These are phyloP conservation scores for Macrotyloma uniflorum DNA, from an alignment of 306 rosid genomes.

Conservation along the genomic window DNA sequence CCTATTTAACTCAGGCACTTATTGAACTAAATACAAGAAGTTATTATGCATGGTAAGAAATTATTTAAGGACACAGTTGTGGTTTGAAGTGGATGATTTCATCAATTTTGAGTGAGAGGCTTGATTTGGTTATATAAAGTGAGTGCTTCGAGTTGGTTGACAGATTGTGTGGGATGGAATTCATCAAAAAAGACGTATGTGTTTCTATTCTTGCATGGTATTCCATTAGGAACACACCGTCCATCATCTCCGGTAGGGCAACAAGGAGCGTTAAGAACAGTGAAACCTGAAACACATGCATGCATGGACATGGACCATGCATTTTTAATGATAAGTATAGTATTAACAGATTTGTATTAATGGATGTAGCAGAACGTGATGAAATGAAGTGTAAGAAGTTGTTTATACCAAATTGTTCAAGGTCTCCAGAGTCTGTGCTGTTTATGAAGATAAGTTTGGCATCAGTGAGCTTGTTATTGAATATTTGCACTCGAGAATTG, in stretches of 20 bases:
- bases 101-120: not conserved
- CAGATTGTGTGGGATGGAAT: conserved; percentile 39
- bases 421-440: not conserved
- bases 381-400: too few relatives aligned
- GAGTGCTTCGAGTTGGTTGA: conserved; percentile 17
- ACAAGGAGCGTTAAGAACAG: conserved; percentile 27
- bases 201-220: conserved; percentile 45
- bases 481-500: conserved; percentile 9
- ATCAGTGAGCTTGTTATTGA: conserved; percentile 21
- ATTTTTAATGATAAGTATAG: too few relatives aligned
- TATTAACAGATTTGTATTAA: too few relatives aligned
- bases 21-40: not conserved
- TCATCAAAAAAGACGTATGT: conserved; percentile 52
- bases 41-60: not conserved
- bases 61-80: too few relatives aligned
- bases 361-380: too few relatives aligned
- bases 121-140: not conserved
- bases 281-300: conserved; percentile 42
- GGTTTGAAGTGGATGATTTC: not conserved
- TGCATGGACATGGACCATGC: too few relatives aligned
- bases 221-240: conserved; percentile 27
- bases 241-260: conserved; percentile 34
- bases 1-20: not conserved
- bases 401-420: not conserved
- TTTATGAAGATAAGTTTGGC: conserved; percentile 36